A percentile compares a stretch with the other conserved stretches of the same genome.
These are phyloP conservation scores for Podospora fimiseda DNA, from an alignment of 495 filamentous ascomycete genomes.

Conservation along the genomic window DNA sequence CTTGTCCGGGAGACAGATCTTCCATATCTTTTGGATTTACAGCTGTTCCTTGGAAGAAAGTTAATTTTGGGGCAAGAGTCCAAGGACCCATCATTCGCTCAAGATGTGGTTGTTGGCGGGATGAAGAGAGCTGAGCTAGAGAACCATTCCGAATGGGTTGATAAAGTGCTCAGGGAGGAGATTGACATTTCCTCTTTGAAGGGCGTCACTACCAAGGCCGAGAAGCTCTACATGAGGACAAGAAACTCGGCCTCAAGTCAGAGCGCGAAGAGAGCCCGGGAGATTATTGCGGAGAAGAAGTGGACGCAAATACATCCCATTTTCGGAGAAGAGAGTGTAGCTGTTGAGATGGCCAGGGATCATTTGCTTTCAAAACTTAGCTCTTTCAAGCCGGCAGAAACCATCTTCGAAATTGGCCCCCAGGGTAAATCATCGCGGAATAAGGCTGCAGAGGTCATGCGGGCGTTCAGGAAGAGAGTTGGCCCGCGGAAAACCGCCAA, in stretches of 20 bases:
- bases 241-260: constrained; percentile 80
- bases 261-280: constrained; percentile 77
- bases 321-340: constrained; percentile 61
- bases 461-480: constrained; percentile 57
- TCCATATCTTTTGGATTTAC: constrained; percentile 89
- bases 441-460: constrained; percentile 76
- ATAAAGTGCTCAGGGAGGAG: constrained; percentile 66
- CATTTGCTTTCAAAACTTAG: constrained; percentile 81
- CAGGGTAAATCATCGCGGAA: constrained; percentile 52
- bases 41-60: constrained; percentile 81
- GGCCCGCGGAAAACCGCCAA: constrained; percentile 35
- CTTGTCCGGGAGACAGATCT: constrained; percentile 77
- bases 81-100: constrained; percentile 59
- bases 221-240: constrained; percentile 85
- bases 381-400: constrained; percentile 81
- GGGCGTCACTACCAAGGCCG: constrained; percentile 74
- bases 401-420: constrained; percentile 86
- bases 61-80: constrained; percentile 60
- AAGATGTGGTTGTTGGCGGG: constrained; percentile 73
- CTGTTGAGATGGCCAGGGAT: constrained; percentile 62
- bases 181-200: constrained; percentile 65
- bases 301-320: constrained; percentile 69
- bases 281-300: constrained; percentile 58
- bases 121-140: constrained; percentile 65
- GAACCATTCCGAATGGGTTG: constrained; percentile 68